Evolutionary conservation across 495 filamentous ascomycete species (phyloP).

Genomic region (Penicillium simplicissimum): DNA sequence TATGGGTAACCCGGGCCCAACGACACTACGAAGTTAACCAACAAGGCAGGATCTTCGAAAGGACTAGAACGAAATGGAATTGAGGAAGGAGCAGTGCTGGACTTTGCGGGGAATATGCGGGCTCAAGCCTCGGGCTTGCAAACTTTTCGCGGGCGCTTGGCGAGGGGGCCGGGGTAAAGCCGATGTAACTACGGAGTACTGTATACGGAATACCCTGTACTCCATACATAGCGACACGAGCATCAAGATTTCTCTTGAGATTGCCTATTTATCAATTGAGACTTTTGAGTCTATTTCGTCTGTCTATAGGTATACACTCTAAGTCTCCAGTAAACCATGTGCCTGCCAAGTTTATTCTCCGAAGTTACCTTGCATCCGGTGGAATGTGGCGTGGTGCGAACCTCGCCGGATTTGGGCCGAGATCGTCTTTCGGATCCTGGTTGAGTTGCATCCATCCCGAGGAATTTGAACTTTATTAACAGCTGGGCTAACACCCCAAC

Average conservation of each 20-base stretch:
- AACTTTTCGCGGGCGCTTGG: conserved; percentile 28
- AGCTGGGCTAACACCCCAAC: too few species aligned
- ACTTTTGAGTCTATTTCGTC: neutral
- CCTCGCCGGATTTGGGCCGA: conserved; percentile 15
- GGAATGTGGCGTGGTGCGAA: conserved; percentile 15
- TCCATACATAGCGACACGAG: too few species aligned
- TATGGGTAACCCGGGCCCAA: neutral
- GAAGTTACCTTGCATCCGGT: conserved; percentile 9
- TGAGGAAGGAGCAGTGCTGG: conserved; percentile 7
- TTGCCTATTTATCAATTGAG: neutral
- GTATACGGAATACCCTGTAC: too few species aligned
- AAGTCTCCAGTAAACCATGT: too few species aligned
- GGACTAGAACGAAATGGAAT: conserved; percentile 14
- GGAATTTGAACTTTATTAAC: neutral
- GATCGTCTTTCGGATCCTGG: neutral
- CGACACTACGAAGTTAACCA: neutral
- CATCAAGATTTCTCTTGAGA: too few species aligned
- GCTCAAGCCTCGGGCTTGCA: conserved; percentile 12
- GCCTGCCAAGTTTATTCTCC: conserved; percentile 12
- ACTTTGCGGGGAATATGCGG: conserved; percentile 24
- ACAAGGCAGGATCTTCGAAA: conserved; percentile 3
- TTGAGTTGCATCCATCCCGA: conserved; percentile 9
- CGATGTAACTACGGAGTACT: too few species aligned
- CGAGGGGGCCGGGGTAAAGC: conserved; percentile 7
- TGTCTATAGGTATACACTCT: too few species aligned